Evolutionary conservation across 2,329 filamentous ascomycete species (phyloP).

Genomic region (Aureobasidium sp.): DNA sequence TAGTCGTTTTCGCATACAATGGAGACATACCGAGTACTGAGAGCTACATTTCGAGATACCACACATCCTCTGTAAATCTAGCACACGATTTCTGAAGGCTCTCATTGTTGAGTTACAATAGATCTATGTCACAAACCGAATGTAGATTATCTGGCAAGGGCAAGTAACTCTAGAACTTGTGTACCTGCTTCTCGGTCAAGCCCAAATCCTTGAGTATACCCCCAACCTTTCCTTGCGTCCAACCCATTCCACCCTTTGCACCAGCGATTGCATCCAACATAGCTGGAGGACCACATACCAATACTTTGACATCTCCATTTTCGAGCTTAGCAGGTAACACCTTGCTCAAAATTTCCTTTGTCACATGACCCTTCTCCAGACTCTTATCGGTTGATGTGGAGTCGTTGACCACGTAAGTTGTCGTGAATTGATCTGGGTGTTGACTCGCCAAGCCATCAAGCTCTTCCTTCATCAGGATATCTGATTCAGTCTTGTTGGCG

Average conservation of each 20-base stretch:
- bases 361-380: conserved; percentile 64
- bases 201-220: conserved; percentile 66
- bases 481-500: conserved; percentile 70
- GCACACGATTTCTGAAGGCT: too few relatives aligned
- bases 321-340: conserved; percentile 44
- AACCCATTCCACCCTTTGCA: conserved; percentile 39
- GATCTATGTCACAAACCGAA: too few relatives aligned
- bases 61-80: too few relatives aligned
- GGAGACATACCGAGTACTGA: too few relatives aligned
- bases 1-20: too few relatives aligned
- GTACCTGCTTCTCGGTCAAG: conserved; percentile 62
- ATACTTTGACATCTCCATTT: conserved; percentile 60
- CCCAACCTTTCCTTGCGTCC: conserved; percentile 35
- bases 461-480: conserved; percentile 65
- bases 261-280: conserved; percentile 69
- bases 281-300: conserved; percentile 73
- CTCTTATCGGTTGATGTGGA: conserved; percentile 39
- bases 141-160: too few relatives aligned
- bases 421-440: conserved; percentile 63
- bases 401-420: conserved; percentile 64
- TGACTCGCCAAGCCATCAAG: conserved; percentile 56
- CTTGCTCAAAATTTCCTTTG: conserved; percentile 60
- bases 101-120: too few relatives aligned
- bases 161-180: conserved; percentile 53
- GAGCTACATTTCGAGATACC: too few relatives aligned